Conservation (phyloP, 2,329 filamentous ascomycete genomes). For the Colletotrichum graminicola region DNA sequence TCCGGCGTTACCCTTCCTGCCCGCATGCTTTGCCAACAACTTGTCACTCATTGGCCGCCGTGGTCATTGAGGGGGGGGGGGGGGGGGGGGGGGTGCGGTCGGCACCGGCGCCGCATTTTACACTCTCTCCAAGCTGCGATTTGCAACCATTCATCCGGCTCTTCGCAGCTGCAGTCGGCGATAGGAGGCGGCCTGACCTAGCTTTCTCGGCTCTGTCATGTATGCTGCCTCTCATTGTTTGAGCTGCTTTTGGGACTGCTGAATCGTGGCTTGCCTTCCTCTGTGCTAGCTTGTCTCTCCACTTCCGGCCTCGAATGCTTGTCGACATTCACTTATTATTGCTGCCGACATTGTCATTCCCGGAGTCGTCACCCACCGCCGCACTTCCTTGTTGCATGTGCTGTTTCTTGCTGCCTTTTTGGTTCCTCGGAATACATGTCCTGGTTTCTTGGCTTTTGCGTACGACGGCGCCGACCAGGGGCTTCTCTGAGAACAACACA, state of each 20-base stretch:
- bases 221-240: conserved; percentile 6
- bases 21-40: conserved; percentile 35
- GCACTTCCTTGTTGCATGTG: conserved; percentile 24
- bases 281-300: conserved; percentile 1
- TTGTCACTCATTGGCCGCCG: conserved; percentile 31
- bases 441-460: conserved; percentile 13
- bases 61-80: conserved; percentile 1
- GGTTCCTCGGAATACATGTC: conserved; percentile 17
- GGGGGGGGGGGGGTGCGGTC: conserved; percentile 11
- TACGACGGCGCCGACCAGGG: conserved; percentile 9
- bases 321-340: conserved; percentile 10
- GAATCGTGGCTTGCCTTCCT: conserved; percentile 28
- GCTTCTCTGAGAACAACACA: conserved; percentile 2
- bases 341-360: conserved; percentile 23
- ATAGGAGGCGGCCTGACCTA: neutral
- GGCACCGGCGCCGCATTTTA: conserved; percentile 31
- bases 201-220: conserved; percentile 3
- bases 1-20: conserved; percentile 30
- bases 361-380: neutral
- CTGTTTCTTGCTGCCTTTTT: conserved; percentile 13
- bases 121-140: conserved; percentile 11
- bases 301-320: conserved; percentile 16
- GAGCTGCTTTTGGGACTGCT: conserved; percentile 15
- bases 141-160: conserved; percentile 34
- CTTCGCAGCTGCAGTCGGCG: conserved; percentile 23